Conservation (phyloP, 352 stramenopile genomes). For the Phytophthora fragariaefolia region DNA sequence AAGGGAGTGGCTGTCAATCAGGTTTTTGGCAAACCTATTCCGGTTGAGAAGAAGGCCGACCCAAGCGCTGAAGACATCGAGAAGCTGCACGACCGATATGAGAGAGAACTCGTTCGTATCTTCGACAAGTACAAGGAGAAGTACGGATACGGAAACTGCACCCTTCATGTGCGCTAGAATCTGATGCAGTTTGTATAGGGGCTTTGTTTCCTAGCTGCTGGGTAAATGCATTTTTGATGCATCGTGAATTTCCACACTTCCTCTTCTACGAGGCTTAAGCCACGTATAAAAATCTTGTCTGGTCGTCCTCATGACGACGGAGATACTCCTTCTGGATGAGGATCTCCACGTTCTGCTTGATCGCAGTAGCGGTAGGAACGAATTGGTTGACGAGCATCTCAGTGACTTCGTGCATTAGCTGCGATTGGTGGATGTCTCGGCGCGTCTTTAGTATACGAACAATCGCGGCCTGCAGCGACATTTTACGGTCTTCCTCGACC, state of each 20-base stretch:
- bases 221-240: conserved; percentile 22
- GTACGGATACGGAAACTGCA: conserved; percentile 66
- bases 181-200: conserved; percentile 26
- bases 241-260: conserved; percentile 11
- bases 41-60: conserved; percentile 61
- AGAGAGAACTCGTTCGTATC: conserved; percentile 73
- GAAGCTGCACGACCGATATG: conserved; percentile 68
- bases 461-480: conserved; percentile 85
- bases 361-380: conserved; percentile 55
- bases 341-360: conserved; percentile 87
- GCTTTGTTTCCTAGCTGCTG: conserved; percentile 7
- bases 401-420: conserved; percentile 70
- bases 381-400: conserved; percentile 83
- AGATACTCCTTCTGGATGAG: conserved; percentile 89
- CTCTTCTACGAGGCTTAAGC: conserved; percentile 40
- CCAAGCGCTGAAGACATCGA: conserved; percentile 72
- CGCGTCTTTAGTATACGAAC: conserved; percentile 86
- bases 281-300: conserved; percentile 73
- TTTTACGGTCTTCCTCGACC: conserved; percentile 90
- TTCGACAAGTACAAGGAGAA: conserved; percentile 88
- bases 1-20: conserved; percentile 68
- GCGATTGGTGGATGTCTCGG: conserved; percentile 69
- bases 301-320: conserved; percentile 65
- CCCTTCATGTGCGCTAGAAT: conserved; percentile 64
- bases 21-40: conserved; percentile 78